Evolutionary conservation across 2,329 filamentous ascomycete species (phyloP).

Genomic region (Aureobasidium uvarum): DNA sequence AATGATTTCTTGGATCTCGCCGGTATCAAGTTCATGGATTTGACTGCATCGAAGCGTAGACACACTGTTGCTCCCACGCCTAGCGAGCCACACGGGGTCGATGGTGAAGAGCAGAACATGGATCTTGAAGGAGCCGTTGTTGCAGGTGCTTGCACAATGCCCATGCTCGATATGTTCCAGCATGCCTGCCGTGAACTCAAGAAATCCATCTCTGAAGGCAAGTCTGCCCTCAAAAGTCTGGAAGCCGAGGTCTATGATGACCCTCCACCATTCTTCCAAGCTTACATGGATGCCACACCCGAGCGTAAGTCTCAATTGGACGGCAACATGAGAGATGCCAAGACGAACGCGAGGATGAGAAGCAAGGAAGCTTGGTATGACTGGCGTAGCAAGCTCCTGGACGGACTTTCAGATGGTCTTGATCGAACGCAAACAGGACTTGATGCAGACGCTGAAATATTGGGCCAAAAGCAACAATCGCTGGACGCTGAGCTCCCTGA

Average conservation of each 20-base stretch:
- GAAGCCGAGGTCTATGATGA: slow-evolving; percentile 85
- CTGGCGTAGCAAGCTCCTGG: slow-evolving; percentile 86
- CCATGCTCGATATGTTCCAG: slow-evolving; percentile 91
- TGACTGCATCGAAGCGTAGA: slow-evolving; percentile 82
- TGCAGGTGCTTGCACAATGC: slow-evolving; percentile 85
- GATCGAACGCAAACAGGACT: slow-evolving; percentile 73
- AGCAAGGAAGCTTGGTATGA: slow-evolving; percentile 99
- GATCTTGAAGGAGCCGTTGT: slow-evolving; percentile 75
- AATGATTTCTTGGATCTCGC: slow-evolving; percentile 95
- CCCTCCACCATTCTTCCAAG: slow-evolving; percentile 85
- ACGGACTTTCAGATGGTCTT: slow-evolving; percentile 78
- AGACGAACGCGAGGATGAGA: slow-evolving; percentile 81
- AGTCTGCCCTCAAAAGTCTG: slow-evolving; percentile 84
- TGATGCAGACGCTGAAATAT: slow-evolving; percentile 64
- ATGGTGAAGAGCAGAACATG: slow-evolving; percentile 32
- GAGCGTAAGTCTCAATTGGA: slow-evolving; percentile 88
- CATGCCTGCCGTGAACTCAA: slow-evolving; percentile 94
- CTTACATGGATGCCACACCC: slow-evolving; percentile 81
- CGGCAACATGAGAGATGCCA: slow-evolving; percentile 96
- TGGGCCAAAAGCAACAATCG: slow-evolving; percentile 67
- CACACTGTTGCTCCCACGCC: slow-evolving; percentile 67
- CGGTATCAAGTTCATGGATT: slow-evolving; percentile 96
- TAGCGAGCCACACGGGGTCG: slow-evolving; percentile 30
- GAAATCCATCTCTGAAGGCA: slow-evolving; percentile 91
- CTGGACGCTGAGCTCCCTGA: slow-evolving; percentile 66